These are phyloP conservation scores for Saccharomyces eubayanus DNA, from an alignment of 805 yeast species.

Conservation along the genomic window DNA sequence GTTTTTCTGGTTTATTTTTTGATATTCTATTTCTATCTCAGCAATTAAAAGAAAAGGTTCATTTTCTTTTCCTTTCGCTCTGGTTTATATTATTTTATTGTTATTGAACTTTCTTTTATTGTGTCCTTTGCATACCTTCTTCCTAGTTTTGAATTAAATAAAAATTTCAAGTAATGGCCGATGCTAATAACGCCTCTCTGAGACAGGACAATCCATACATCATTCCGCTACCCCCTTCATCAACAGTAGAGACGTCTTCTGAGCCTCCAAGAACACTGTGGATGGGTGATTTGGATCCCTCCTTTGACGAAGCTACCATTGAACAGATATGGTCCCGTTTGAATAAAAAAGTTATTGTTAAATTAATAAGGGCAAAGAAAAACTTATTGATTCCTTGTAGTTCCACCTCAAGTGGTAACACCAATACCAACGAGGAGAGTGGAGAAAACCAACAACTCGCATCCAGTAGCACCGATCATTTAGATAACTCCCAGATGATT, in stretches of 20 bases:
- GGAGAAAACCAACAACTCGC: neutral
- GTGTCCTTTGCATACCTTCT: neutral
- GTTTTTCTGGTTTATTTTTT: neutral
- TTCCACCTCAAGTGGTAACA: slow-evolving; percentile 9
- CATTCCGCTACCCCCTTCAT: slow-evolving; percentile 47
- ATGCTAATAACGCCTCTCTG: neutral
- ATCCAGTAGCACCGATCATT: neutral
- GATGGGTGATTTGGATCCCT: slow-evolving; percentile 85
- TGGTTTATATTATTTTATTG: neutral
- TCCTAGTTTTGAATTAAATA: neutral
- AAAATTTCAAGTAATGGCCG: neutral
- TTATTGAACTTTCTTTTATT: neutral
- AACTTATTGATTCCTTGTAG: slow-evolving; percentile 29
- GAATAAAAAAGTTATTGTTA: slow-evolving; percentile 52
- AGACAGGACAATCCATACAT: neutral
- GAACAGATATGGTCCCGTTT: slow-evolving; percentile 52
- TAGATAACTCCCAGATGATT: slow-evolving; percentile 2
- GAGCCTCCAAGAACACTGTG: slow-evolving; percentile 64
- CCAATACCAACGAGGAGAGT: neutral
- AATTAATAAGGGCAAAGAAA: slow-evolving; percentile 50
- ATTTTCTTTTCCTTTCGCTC: neutral
- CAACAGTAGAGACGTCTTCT: slow-evolving; percentile 39
- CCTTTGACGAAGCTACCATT: slow-evolving; percentile 59
- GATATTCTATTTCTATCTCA: neutral
- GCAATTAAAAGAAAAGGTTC: neutral